Evolutionary conservation across 805 yeast species (phyloP), one percentile per base, ranked within the genome.

Genomic region (Candida suzukii): DNA sequence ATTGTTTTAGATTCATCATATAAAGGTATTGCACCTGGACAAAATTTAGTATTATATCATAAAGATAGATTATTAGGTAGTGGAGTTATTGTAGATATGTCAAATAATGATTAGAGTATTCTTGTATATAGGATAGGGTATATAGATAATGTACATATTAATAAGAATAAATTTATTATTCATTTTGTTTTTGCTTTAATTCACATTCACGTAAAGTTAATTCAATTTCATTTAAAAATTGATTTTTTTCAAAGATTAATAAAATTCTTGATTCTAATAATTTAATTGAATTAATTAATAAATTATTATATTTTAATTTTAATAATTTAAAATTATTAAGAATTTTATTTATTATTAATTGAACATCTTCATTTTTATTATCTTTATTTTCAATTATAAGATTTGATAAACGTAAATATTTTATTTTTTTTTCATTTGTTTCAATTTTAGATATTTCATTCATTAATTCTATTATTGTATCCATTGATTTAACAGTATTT

Each of bases 11-110:
- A 47, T 0, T 61, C 67, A 1, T 58, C 65, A 25, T 74, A 75
- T 27, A 63, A 88, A 38, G 96, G 95, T 0, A 76, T 93, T 54
- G 90, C 96, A 0, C 86, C 90, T 0, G 99, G 98, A 0, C 99
- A 91, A 58, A 80, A 76, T 49, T 62, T 88, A 16, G 95, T 85
- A 0, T 56, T 91, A 6, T 93, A 90, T 58, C 62, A 73, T 32
- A 75, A 72, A 2, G 80, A 79, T 37, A 62, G 76, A 41, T 80
- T 91, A 0, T 52, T 90, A 11, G 97, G 96, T 0, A 68, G 77
- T 17, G 84, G 83, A 1, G 48, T 57, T 22, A 73, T 70, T 16
- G 22, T 39, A 20, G 41, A 41, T 31, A 44, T 41, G 43, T 27
- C 17, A 8, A 41, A 41, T 28, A 10, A 25, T 12, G 13, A 26